These are phyloP conservation scores for Rubia peregrina DNA, from an alignment of 305 asterid species.

Conservation along the genomic window DNA sequence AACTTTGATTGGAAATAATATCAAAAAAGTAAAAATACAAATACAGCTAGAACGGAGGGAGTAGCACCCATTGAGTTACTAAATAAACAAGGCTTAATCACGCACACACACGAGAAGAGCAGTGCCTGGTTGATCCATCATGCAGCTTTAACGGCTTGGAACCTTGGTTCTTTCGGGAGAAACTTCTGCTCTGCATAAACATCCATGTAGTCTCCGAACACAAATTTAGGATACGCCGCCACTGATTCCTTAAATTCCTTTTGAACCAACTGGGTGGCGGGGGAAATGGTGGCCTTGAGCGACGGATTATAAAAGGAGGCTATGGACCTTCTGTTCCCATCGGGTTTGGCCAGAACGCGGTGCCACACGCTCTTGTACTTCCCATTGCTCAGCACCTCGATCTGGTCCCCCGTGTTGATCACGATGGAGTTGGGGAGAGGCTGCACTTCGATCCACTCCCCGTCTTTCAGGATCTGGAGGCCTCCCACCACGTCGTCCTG, in stretches of 20 bases:
- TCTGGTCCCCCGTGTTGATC: conserved; percentile 85
- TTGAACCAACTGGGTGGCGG: conserved; percentile 33
- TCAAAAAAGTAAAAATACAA: too few species aligned
- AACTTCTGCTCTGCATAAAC: conserved; percentile 74
- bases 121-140: too few species aligned
- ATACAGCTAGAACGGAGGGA: too few species aligned
- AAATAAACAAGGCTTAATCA: too few species aligned
- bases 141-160: too few species aligned
- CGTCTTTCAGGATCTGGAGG: conserved; percentile 70
- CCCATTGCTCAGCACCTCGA: conserved; percentile 82
- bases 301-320: conserved; percentile 90
- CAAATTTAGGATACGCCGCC: conserved; percentile 50
- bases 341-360: conserved; percentile 44
- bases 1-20: too few species aligned
- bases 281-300: conserved; percentile 53
- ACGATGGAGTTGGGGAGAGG: conserved; percentile 65
- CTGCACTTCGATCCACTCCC: conserved; percentile 70
- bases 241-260: conserved; percentile 15
- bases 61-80: too few species aligned
- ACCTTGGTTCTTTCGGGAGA: conserved; percentile 75
- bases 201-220: conserved; percentile 78
- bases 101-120: too few species aligned
- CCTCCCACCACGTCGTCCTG: conserved; percentile 76
- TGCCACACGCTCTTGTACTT: conserved; percentile 89
- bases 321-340: conserved; percentile 68